A percentile compares a stretch with the other conserved stretches of the same genome.
These are phyloP conservation scores for Naegleria lovaniensis DNA, from an alignment of 208 protist genomes.

Conservation along the genomic window DNA sequence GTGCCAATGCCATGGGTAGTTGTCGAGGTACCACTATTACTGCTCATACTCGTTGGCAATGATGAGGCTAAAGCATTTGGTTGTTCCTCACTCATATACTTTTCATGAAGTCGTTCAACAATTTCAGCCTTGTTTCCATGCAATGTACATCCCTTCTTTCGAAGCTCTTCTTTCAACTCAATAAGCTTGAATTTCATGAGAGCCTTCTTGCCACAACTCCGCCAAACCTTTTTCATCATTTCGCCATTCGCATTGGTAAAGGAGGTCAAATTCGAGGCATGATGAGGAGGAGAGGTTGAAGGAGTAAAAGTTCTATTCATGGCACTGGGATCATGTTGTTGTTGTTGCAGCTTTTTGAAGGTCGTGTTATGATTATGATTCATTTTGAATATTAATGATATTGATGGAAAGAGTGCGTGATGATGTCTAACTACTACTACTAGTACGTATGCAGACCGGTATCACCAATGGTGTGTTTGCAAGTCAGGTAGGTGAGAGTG, in stretches of 20 bases:
- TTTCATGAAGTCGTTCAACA: background rate
- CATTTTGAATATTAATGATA: background rate
- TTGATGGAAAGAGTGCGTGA: no score
- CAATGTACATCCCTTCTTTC: background rate
- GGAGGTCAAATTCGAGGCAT: background rate
- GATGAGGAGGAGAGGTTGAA: background rate
- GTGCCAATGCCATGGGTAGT: no score
- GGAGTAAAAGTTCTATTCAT: background rate
- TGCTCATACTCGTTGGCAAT: no score
- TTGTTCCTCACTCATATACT: background rate
- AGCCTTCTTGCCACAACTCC: background rate
- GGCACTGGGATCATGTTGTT: background rate
- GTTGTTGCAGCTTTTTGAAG: background rate
- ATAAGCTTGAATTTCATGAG: background rate
- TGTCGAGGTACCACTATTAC: no score
- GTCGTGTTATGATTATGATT: background rate
- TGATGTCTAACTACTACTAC: no score
- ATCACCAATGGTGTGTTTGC: no score
- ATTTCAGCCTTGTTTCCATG: constrained; percentile 16
- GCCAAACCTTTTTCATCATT: constrained; percentile 2
- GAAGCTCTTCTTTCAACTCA: constrained; percentile 16
- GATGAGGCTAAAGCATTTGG: background rate
- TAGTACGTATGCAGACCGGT: no score
- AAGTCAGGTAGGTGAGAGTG: no score
- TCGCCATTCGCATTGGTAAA: background rate